Conservation (phyloP, 768 basidiomycete genomes). For the Pulveroboletus ravenelii region DNA sequence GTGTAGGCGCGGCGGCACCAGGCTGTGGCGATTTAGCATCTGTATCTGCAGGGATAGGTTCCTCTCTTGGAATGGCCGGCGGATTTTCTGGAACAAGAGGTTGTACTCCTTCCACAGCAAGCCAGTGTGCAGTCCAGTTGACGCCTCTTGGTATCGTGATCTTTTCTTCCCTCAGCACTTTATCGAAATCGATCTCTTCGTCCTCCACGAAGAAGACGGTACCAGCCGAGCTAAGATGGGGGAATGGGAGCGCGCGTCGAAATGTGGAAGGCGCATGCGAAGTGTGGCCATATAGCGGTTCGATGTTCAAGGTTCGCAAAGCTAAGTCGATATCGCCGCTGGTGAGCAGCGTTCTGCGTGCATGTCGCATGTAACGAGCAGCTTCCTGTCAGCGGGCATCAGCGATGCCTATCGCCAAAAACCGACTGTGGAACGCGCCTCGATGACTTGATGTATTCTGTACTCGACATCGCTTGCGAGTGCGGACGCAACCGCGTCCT, state of each 20-base stretch:
- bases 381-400: slow-evolving; percentile 55
- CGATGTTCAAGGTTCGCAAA: slow-evolving; percentile 90
- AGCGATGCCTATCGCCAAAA: not conserved
- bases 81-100: slow-evolving; percentile 96
- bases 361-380: slow-evolving; percentile 94
- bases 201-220: slow-evolving; percentile 93
- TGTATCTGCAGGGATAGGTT: slow-evolving; percentile 26
- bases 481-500: slow-evolving; percentile 74
- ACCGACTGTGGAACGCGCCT: slow-evolving; percentile 45
- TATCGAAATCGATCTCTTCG: slow-evolving; percentile 96
- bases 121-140: slow-evolving; percentile 93
- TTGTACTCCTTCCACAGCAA: slow-evolving; percentile 97
- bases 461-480: slow-evolving; percentile 97
- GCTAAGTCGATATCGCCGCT: slow-evolving; percentile 93
- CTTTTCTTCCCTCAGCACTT: slow-evolving; percentile 81
- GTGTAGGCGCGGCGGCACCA: slow-evolving; percentile 19
- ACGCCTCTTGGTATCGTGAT: slow-evolving; percentile 76
- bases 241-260: slow-evolving; percentile 45
- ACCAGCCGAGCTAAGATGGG: slow-evolving; percentile 46
- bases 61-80: slow-evolving; percentile 66
- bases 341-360: slow-evolving; percentile 82
- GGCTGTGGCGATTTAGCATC: slow-evolving; percentile 29
- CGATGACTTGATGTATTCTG: slow-evolving; percentile 89
- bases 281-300: slow-evolving; percentile 76
- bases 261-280: slow-evolving; percentile 32